These are phyloP conservation scores for Colletotrichum abscissum DNA, from an alignment of 2,329 filamentous ascomycete genomes.

Conservation along the genomic window DNA sequence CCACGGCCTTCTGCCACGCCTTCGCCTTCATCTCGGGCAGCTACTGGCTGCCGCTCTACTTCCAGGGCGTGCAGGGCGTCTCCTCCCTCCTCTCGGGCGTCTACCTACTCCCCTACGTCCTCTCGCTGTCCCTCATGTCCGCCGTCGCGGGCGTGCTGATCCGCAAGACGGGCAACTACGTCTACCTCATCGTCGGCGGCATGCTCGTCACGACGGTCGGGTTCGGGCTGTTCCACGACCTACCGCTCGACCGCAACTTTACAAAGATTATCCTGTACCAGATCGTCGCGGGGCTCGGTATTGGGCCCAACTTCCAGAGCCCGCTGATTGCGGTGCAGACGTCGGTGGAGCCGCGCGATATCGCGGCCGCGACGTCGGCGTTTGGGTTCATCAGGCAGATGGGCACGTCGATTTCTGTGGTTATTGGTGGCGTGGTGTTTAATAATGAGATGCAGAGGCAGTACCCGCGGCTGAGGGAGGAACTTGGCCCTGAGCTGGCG, in stretches of 20 bases:
- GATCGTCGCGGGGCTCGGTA: constrained; percentile 68
- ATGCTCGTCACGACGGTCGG: constrained; percentile 68
- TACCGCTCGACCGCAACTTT: constrained; percentile 62
- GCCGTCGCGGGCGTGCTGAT: constrained; percentile 55
- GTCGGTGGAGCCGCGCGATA: constrained; percentile 67
- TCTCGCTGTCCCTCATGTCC: constrained; percentile 57
- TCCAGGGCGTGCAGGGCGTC: constrained; percentile 74
- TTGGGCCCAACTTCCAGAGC: constrained; percentile 72
- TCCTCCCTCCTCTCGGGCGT: constrained; percentile 70
- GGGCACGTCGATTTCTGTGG: constrained; percentile 66
- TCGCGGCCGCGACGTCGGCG: constrained; percentile 71
- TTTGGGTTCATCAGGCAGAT: constrained; percentile 71
- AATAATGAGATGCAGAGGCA: constrained; percentile 54
- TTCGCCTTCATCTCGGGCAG: constrained; percentile 73
- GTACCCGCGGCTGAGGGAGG: constrained; percentile 53
- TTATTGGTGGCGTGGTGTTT: constrained; percentile 59
- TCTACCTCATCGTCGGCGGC: constrained; percentile 64
- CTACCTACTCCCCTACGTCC: constrained; percentile 71
- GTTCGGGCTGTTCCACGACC: constrained; percentile 66
- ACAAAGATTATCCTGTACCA: constrained; percentile 64
- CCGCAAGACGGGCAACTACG: constrained; percentile 67
- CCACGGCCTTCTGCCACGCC: constrained; percentile 56
- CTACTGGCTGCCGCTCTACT: constrained; percentile 80
- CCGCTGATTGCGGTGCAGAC: constrained; percentile 74
- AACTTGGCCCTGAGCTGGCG: constrained; percentile 63